Conservation (phyloP, 208 protist genomes). For the Wallacemonas sp. region DNA sequence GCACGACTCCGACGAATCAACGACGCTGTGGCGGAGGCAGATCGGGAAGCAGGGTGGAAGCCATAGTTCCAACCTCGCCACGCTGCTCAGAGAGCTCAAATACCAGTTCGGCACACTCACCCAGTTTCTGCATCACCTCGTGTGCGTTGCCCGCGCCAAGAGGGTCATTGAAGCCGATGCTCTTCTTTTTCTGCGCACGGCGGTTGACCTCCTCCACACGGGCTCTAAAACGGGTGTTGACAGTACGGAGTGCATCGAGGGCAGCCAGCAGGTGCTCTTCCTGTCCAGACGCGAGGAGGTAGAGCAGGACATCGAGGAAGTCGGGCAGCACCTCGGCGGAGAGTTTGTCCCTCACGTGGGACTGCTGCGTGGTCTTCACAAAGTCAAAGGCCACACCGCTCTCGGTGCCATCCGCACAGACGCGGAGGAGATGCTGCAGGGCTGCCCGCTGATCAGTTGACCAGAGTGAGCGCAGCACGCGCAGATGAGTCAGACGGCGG, state of each 20-base stretch:
- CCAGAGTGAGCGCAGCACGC: conserved; percentile 60
- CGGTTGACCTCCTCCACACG: conserved; percentile 49
- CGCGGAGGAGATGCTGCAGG: conserved; percentile 43
- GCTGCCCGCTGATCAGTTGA: conserved; percentile 46
- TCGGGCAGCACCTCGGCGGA: conserved; percentile 43
- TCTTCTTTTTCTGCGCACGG: conserved; percentile 39
- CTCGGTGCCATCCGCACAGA: conserved; percentile 54
- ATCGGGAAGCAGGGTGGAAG: conserved; percentile 41
- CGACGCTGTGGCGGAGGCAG: conserved; percentile 30
- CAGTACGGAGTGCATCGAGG: conserved; percentile 53
- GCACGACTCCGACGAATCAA: not conserved
- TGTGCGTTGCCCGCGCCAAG: conserved; percentile 31
- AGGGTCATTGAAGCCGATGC: conserved; percentile 49
- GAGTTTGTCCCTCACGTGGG: conserved; percentile 74
- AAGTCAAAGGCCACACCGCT: conserved; percentile 68
- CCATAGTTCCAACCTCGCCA: conserved; percentile 58
- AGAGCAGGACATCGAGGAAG: conserved; percentile 56
- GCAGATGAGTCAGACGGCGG: conserved; percentile 49
- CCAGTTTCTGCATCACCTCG: conserved; percentile 40
- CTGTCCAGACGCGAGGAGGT: conserved; percentile 43
- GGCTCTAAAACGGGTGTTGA: conserved; percentile 65
- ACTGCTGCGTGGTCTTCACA: conserved; percentile 67
- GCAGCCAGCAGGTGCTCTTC: conserved; percentile 50
- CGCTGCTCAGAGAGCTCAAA: conserved; percentile 39
- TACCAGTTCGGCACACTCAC: conserved; percentile 35